These are phyloP conservation scores for Chlorophyllum brunneum DNA, from an alignment of 768 basidiomycete species.

Conservation along the genomic window DNA sequence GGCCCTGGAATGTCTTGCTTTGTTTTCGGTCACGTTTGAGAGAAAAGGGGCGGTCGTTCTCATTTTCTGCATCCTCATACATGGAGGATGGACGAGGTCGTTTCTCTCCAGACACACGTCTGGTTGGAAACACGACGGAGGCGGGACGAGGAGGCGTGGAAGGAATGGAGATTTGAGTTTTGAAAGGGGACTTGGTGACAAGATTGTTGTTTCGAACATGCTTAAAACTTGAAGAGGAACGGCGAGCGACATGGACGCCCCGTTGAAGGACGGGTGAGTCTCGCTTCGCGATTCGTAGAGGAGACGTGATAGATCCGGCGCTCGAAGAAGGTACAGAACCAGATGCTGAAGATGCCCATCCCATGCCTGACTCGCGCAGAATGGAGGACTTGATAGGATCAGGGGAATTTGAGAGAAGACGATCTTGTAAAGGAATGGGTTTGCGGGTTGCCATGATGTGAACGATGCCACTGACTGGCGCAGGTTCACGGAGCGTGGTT, in stretches of 20 bases:
- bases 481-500: not conserved
- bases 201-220: constrained; percentile 75
- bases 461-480: constrained; percentile 13
- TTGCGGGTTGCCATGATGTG: constrained; percentile 33
- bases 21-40: constrained; percentile 72
- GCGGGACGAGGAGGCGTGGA: constrained; percentile 33
- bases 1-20: constrained; percentile 68
- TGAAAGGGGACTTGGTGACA: constrained; percentile 86
- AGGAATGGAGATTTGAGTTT: constrained; percentile 56
- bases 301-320: constrained; percentile 46
- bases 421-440: constrained; percentile 49
- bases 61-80: constrained; percentile 60
- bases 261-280: constrained; percentile 43
- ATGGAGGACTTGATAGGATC: constrained; percentile 64
- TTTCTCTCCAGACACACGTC: constrained; percentile 74
- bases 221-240: constrained; percentile 75
- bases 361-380: constrained; percentile 59
- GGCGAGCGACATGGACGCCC: constrained; percentile 56
- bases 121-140: constrained; percentile 32
- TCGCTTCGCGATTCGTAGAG: constrained; percentile 73
- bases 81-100: constrained; percentile 70
- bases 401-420: constrained; percentile 57
- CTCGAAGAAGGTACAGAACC: constrained; percentile 29
- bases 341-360: constrained; percentile 48
- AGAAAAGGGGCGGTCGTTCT: constrained; percentile 69